Evolutionary conservation across 768 basidiomycete species (phyloP).

Genomic region (Macrocybe gigantea): DNA sequence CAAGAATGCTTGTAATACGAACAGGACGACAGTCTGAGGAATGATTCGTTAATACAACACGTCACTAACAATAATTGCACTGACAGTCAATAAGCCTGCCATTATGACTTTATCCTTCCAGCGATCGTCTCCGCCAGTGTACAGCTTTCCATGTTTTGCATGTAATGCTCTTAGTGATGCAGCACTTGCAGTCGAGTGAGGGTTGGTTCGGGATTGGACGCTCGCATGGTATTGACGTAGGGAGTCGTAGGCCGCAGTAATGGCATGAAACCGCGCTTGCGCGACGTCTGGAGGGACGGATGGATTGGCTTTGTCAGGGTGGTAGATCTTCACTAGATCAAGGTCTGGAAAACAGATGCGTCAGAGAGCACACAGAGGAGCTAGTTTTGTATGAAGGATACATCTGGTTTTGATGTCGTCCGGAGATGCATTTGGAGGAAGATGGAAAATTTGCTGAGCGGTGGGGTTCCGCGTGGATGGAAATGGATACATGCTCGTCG

Average conservation of each 20-base stretch:
- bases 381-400: slow-evolving; percentile 11
- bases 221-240: slow-evolving; percentile 38
- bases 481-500: slow-evolving; percentile 37
- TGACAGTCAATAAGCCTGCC: slow-evolving; percentile 47
- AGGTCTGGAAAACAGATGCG: slow-evolving; percentile 44
- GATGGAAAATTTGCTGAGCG: slow-evolving; percentile 60
- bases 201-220: no score
- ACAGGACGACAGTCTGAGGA: slow-evolving; percentile 23
- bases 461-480: slow-evolving; percentile 45
- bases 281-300: slow-evolving; percentile 39
- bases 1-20: slow-evolving; percentile 25
- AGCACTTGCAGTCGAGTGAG: not conserved
- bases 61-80: slow-evolving; percentile 11
- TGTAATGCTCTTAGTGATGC: slow-evolving; percentile 29
- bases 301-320: slow-evolving; percentile 57
- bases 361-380: not conserved
- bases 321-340: slow-evolving; percentile 75
- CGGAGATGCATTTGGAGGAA: slow-evolving; percentile 45
- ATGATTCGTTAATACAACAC: not conserved
- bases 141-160: slow-evolving; percentile 40
- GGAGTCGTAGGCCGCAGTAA: slow-evolving; percentile 61
- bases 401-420: slow-evolving; percentile 54
- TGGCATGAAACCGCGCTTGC: slow-evolving; percentile 64
- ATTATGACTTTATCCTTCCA: slow-evolving; percentile 64
- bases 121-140: slow-evolving; percentile 54